Percentiles rank a stretch among this genome's conserved stretches.
Conservation (phyloP, 176 grass and related monocot species). For the Oryza glumipatula region DNA sequence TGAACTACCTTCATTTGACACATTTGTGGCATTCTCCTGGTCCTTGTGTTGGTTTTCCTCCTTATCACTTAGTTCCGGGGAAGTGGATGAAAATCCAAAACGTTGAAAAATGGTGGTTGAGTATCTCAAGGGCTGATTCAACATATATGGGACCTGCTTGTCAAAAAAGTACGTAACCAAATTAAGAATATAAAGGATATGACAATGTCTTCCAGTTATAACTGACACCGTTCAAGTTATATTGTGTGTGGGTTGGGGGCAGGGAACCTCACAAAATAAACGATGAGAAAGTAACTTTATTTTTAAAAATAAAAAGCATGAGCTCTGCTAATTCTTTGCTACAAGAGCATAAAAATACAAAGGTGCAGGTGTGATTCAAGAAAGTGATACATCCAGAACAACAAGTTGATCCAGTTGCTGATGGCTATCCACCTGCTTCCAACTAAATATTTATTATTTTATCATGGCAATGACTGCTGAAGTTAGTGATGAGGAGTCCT, state of each 20-base stretch:
- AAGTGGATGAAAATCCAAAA: conserved; percentile 65
- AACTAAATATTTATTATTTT: neutral
- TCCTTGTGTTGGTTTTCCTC: conserved; percentile 41
- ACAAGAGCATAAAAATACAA: neutral
- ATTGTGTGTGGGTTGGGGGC: neutral
- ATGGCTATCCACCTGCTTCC: neutral
- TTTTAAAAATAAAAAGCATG: neutral
- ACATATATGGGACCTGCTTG: conserved; percentile 25
- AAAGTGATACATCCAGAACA: neutral
- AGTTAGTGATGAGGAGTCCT: neutral
- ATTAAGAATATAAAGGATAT: conserved; percentile 13
- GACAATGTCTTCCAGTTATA: neutral
- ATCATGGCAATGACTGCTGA: neutral
- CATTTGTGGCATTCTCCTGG: conserved; percentile 20
- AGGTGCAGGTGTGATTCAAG: neutral
- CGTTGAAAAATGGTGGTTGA: conserved; percentile 56
- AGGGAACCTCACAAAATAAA: neutral
- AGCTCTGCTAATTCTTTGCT: neutral
- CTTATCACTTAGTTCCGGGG: conserved; percentile 40
- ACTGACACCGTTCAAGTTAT: neutral
- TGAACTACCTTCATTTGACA: conserved; percentile 25
- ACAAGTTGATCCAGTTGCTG: neutral
- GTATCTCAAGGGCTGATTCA: conserved; percentile 43
- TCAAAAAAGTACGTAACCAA: conserved; percentile 10
- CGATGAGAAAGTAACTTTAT: neutral